A percentile compares a stretch with the other conserved stretches of the same genome.
phyloP scores from a whole-genome alignment of 441 rosid species.

The Flueggea neowawraea region DNA sequence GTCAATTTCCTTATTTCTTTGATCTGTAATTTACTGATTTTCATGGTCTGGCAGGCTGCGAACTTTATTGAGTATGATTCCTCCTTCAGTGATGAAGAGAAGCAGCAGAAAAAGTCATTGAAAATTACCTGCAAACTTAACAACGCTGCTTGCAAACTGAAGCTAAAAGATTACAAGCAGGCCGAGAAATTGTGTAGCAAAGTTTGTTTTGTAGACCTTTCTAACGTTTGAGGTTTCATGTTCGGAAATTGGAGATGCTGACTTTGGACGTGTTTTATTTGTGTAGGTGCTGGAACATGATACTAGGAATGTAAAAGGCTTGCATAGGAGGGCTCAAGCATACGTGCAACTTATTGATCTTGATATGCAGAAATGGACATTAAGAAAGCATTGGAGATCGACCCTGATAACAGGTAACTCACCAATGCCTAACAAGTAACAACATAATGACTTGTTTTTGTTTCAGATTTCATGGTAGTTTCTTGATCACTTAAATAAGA shows the following conservation, averaged over 20 bases:
- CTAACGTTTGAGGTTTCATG: no score
- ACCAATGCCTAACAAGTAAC: no score
- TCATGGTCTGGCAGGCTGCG: slow-evolving; percentile 46
- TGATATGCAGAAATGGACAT: slow-evolving; percentile 78
- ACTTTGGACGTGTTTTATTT: neutral
- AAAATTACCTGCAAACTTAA: slow-evolving; percentile 77
- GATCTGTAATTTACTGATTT: neutral
- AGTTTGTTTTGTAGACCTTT: slow-evolving; percentile 21
- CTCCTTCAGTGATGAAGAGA: slow-evolving; percentile 66
- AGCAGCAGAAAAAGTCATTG: slow-evolving; percentile 58
- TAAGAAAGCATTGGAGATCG: slow-evolving; percentile 80
- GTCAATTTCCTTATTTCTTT: no score
- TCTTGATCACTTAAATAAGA: no score
- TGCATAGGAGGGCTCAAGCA: slow-evolving; percentile 77
- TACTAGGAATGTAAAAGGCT: slow-evolving; percentile 64
- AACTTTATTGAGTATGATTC: slow-evolving; percentile 69
- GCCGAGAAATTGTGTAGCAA: slow-evolving; percentile 78
- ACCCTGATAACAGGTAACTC: slow-evolving; percentile 63
- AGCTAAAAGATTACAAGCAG: slow-evolving; percentile 64
- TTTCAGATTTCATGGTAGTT: no score
- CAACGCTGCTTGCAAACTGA: slow-evolving; percentile 72
- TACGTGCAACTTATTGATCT: slow-evolving; percentile 60
- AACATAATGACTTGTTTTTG: no score
- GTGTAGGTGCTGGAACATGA: slow-evolving; percentile 62
- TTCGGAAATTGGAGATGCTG: neutral